Evolutionary conservation across 345 rosid species (phyloP).

Genomic region (Citrus reticulata): DNA sequence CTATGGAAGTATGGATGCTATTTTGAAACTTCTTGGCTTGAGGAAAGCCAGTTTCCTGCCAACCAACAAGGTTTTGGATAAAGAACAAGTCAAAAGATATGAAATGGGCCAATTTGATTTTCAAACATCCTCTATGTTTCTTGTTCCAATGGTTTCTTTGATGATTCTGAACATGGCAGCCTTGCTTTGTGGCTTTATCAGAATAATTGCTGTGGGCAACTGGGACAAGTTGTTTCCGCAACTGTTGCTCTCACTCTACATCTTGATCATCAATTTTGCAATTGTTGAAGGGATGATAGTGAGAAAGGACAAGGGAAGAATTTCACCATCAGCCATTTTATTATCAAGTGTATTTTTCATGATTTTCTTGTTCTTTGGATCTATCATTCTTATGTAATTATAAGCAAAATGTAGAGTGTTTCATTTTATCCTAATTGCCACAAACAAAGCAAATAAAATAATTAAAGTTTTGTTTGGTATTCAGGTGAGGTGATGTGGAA

Average conservation of each 20-base stretch:
- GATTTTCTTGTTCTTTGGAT: constrained; percentile 19
- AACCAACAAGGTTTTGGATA: constrained; percentile 10
- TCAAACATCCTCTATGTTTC: background rate
- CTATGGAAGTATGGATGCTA: background rate
- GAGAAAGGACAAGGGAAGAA: constrained; percentile 39
- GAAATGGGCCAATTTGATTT: constrained; percentile 9
- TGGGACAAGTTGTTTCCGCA: constrained; percentile 26
- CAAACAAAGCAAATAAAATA: no score
- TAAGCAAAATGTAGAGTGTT: background rate
- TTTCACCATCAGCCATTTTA: constrained; percentile 20
- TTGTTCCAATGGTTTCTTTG: constrained; percentile 4
- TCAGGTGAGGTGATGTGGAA: no score
- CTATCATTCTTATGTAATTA: background rate
- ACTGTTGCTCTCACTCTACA: constrained; percentile 23
- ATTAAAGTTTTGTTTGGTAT: no score
- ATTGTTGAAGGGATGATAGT: constrained; percentile 39
- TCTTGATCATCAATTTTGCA: constrained; percentile 24
- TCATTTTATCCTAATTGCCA: background rate
- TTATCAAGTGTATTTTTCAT: constrained; percentile 12
- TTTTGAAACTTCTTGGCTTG: background rate
- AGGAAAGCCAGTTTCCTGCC: background rate
- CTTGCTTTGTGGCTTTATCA: constrained; percentile 21
- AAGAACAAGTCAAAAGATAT: background rate
- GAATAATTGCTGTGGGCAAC: constrained; percentile 19
- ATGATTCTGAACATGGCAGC: constrained; percentile 13